Base-by-base conservation (phyloP, 192 early-diverging fungal species). In the Jimgerdemannia lactiflua region DNA sequence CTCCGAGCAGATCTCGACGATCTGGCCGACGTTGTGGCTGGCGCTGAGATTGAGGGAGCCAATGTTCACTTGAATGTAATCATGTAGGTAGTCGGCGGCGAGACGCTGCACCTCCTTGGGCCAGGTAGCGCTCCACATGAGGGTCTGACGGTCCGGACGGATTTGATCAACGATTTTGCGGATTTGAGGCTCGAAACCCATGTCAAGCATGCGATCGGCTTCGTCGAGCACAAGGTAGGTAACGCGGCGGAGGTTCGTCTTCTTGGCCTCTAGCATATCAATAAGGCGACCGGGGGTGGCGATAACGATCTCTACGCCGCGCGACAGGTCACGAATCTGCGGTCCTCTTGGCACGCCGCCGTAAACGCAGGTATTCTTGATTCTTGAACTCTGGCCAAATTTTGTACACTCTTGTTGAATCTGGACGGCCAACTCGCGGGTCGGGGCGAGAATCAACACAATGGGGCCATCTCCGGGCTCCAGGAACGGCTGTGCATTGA, bases 61-160 rank as follows among this genome's bases (percentile, higher is more conserved):
- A 70, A 99, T 92, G 73, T 95, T 99, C 70, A 99, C 95, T 80
- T 98, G 96, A 80, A 99, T 98, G 78, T 92, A 97, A 71, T 98
- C 96, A 17, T 91, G 84, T 70, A 98, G 83, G 76, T 95, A 99
- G 75, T 97, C 95, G 65, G 92, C 87, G 19, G 96, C 98, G 10
- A 99, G 89, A 72, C 87, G 84, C 79, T 98, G 94, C 8, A 99
- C 96, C 67, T 95, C 93, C 85, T 96, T 97, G 42, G 98, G 98
- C 97, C 97, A 99, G 4, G 98, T 99, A 9, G 98, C 98, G 80
- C 94, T 96, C 95, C 96, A 99, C 95, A 99, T 97, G 66, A 99
- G 89, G 20, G 97, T 99, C 82, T 99, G 98, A 74, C 98, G 88
- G 75, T 99, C 97, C 43, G 96, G 97, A 4, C 96, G 91, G 82